A percentile compares a stretch with the other conserved stretches of the same genome.
Conservation (phyloP, 225 moss, liverwort and hornwort species). For the Thuidium tamariscinum region DNA sequence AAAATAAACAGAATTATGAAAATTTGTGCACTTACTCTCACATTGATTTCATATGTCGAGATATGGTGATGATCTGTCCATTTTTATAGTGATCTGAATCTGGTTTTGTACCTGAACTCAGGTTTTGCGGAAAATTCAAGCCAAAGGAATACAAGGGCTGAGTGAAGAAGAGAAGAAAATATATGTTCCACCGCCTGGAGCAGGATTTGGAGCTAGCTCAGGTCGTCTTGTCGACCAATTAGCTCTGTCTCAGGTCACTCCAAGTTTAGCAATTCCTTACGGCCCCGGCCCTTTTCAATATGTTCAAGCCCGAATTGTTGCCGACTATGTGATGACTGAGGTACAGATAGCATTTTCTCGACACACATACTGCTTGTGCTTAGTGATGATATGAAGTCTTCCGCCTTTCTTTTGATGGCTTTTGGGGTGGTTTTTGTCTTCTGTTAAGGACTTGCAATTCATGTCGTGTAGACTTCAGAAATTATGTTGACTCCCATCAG, state of each 20-base stretch:
- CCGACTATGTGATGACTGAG: constrained; percentile 71
- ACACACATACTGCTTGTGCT: not conserved
- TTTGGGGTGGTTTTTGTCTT: not conserved
- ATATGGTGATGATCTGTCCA: not conserved
- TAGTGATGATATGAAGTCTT: not conserved
- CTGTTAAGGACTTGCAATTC: not conserved
- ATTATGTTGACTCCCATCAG: not conserved
- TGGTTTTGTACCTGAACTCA: not conserved
- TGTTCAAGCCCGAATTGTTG: constrained; percentile 73
- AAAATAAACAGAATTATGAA: not conserved
- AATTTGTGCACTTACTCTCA: not conserved
- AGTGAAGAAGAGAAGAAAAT: constrained; percentile 43
- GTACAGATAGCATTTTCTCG: not conserved
- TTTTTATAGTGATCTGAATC: not conserved
- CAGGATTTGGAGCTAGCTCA: constrained; percentile 51
- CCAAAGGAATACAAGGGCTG: constrained; percentile 70
- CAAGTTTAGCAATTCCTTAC: constrained; percentile 31
- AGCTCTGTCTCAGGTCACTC: constrained; percentile 30
- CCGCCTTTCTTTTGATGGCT: not conserved
- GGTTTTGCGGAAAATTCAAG: constrained; percentile 71
- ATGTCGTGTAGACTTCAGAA: not conserved
- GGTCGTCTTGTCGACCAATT: constrained; percentile 41
- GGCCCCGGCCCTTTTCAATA: constrained; percentile 68
- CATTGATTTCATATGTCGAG: not conserved
- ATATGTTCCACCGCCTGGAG: constrained; percentile 55